phyloP scores from a whole-genome alignment of 768 basidiomycete genomes.

The Leucocoprinus sp. region DNA sequence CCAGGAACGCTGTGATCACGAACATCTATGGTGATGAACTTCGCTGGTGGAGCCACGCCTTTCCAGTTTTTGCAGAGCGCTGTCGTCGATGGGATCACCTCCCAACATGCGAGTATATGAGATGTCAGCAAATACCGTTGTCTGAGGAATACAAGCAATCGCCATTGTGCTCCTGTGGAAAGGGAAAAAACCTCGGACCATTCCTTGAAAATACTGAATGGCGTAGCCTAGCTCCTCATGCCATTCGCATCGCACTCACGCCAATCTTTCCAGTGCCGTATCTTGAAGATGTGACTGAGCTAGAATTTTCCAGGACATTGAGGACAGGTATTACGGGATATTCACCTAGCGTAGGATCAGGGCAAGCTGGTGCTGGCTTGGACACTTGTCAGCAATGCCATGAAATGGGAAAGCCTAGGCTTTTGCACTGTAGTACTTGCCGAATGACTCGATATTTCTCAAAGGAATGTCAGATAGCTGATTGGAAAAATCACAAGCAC shows the following conservation, averaged over 20 bases:
- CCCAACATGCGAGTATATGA: conserved; percentile 38
- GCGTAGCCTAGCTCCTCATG: conserved; percentile 32
- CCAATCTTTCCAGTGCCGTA: conserved; percentile 48
- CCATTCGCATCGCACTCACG: conserved; percentile 41
- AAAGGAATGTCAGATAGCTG: conserved; percentile 32
- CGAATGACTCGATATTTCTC: conserved; percentile 35
- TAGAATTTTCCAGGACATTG: no score
- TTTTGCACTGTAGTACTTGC: conserved; percentile 29
- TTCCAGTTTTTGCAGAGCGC: conserved; percentile 44
- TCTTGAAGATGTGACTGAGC: conserved; percentile 27
- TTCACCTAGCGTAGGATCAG: no score
- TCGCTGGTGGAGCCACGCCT: conserved; percentile 40
- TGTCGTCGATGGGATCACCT: conserved; percentile 46
- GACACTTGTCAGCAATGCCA: conserved; percentile 14
- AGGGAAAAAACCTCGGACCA: conserved; percentile 34
- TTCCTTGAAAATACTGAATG: conserved; percentile 28
- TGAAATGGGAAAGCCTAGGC: conserved; percentile 15
- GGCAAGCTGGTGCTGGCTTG: no score
- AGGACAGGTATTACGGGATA: no score
- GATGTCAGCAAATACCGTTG: conserved; percentile 27
- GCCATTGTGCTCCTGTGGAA: conserved; percentile 48
- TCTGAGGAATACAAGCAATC: conserved; percentile 24
- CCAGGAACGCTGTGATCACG: conserved; percentile 6
- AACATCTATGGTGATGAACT: conserved; percentile 25
- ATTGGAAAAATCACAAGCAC: conserved; percentile 40